These are phyloP conservation scores for Saturnispora hagleri DNA, from an alignment of 805 yeast species.

Conservation along the genomic window DNA sequence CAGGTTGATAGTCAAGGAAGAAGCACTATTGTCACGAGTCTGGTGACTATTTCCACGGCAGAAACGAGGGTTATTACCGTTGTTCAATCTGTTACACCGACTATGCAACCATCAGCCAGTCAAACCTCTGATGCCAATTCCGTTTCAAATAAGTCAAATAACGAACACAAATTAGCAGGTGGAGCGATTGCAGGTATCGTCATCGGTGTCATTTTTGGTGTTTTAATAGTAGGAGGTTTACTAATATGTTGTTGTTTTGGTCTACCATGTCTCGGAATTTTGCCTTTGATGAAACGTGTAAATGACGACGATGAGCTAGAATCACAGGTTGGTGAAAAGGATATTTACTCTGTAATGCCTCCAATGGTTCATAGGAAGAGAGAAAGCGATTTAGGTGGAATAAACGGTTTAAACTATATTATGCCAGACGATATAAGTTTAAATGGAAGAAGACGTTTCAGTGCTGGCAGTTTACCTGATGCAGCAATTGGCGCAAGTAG, in stretches of 20 bases:
- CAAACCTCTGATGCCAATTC: constrained; percentile 5
- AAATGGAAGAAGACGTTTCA: constrained; percentile 24
- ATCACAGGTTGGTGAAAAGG: constrained; percentile 8
- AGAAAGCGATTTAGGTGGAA: constrained; percentile 5
- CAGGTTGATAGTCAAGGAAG: constrained; percentile 5
- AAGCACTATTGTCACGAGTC: constrained; percentile 7
- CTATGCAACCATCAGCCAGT: constrained; percentile 12
- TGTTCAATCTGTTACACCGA: constrained; percentile 19
- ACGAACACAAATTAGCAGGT: constrained; percentile 15
- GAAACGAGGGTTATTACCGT: constrained; percentile 19
- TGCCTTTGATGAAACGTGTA: constrained; percentile 20
- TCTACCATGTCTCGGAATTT: constrained; percentile 7
- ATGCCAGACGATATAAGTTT: constrained; percentile 13
- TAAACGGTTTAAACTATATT: constrained; percentile 9
- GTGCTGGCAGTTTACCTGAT: constrained; percentile 29
- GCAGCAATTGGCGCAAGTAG: constrained; percentile 22
- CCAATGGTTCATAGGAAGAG: constrained; percentile 3
- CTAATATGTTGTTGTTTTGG: constrained; percentile 16
- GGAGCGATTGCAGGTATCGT: constrained; percentile 31
- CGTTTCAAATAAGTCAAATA: constrained; percentile 5
- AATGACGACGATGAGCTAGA: constrained; percentile 7
- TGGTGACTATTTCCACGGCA: constrained; percentile 14
- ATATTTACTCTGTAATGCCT: constrained; percentile 4
- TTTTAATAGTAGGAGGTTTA: constrained; percentile 11
- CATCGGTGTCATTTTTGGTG: constrained; percentile 25